phyloP scores from a whole-genome alignment of 257 asterid species.

The Marsdenia floribunda region DNA sequence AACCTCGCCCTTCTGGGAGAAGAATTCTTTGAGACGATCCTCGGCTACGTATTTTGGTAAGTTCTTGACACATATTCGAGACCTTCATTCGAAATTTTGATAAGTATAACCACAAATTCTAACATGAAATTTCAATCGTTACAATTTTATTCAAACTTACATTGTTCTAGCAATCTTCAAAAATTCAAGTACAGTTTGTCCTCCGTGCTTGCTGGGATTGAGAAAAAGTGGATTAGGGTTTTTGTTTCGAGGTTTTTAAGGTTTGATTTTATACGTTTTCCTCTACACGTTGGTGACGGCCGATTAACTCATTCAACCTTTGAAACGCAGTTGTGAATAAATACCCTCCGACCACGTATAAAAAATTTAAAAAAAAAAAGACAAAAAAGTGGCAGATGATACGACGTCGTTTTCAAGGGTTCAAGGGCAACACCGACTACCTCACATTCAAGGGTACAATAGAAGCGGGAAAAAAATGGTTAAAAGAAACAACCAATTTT shows the following conservation, averaged over 20 bases:
- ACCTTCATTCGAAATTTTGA: conserved; percentile 35
- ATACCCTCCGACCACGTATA: too few species aligned
- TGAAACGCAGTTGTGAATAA: too few species aligned
- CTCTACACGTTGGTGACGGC: neutral
- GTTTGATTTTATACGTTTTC: neutral
- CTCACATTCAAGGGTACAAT: too few species aligned
- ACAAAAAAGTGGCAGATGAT: too few species aligned
- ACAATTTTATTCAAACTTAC: neutral
- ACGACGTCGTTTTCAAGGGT: too few species aligned
- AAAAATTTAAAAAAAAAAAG: too few species aligned
- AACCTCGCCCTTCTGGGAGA: conserved; percentile 90
- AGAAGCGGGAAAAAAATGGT: too few species aligned
- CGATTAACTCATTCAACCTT: too few species aligned
- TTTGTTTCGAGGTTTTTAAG: neutral
- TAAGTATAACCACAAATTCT: neutral
- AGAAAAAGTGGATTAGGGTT: neutral
- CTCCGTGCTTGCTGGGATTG: neutral
- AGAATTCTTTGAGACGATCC: conserved; percentile 76
- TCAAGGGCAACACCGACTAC: too few species aligned
- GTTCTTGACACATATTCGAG: conserved; percentile 80
- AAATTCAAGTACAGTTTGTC: neutral
- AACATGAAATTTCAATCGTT: neutral
- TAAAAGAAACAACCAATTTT: too few species aligned
- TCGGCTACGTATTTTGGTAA: conserved; percentile 69
- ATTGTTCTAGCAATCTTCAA: neutral